Evolutionary conservation across 129 eudicot genomes (phyloP), one percentile per base, ranked within the genome.

Genomic region (Artemisia tridentata): DNA sequence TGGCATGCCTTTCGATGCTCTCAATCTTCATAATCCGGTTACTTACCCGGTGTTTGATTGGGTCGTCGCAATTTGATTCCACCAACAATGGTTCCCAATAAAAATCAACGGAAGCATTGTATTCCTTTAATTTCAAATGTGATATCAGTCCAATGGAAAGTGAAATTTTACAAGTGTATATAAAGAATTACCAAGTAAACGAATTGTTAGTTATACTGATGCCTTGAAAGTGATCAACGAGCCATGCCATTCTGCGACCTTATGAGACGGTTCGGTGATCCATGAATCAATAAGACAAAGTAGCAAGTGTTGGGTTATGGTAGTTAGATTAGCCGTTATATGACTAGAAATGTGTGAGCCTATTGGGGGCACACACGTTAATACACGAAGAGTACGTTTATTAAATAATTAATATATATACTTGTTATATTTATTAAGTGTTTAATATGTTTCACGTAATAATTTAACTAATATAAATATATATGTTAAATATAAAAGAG

Each of bases 51-150:
- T 88, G 96, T 48, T 45, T 67, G n/a, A 79, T 77, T 9, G 91
- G 91, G 60, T 88, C 87, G 11, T 88, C 96, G 5, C 86, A 83
- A 15, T 88, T 88, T 3, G 91, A 88, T 75, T 88, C 96, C 8
- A 88, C 88, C 55, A 88, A 75, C 75, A 88, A 59, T 53, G 96
- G 96, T 31, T 82, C 83, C 96, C 96, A 88, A 5, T 85, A 85
- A 68, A 85, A 88, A 49, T 88, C 96, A 64, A 88, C 79, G 7
- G 91, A 62, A 20, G 69, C 91, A 67, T 88, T 85, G 85, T 81
- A 88, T 65, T 85, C 96, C 96, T 88, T 65, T 13, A 21, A 56
- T 68, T 31, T 55, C 0, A 25, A 21, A 48, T 11, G 34, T 49
- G 41, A 25, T 12, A 45, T 64, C 18, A 67, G 58, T 55, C 23